Evolutionary conservation across 331 rosid genomes (phyloP), one percentile per base, ranked within the genome.

Genomic region (Pyracantha coccinea): DNA sequence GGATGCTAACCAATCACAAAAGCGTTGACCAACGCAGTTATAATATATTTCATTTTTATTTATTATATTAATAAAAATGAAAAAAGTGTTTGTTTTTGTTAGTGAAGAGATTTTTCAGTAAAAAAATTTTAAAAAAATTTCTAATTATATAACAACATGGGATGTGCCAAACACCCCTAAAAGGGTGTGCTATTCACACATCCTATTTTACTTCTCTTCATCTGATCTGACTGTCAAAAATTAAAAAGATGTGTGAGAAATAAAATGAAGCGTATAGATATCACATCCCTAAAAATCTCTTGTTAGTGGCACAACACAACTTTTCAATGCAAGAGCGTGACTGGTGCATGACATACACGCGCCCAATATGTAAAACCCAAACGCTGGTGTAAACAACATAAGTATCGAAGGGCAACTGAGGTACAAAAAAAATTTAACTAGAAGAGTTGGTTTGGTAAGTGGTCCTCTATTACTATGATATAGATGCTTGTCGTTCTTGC

Each of bases 11-110:
- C 72, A 79, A 77, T 69, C 84, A 70, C 41, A 32, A 67, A 73
- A 75, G 81, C 70, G 86, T 89, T 82, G 88, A 85, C 88, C 61
- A 4, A 21, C 41, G 23, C 29, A 6, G 2, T 27, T 6, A 55
- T 35, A 65, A 15, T 4, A 55, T 70, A 16, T 7, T 7, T 38
- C 28, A 25, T 17, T 31, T 9, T 69, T 14, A 0, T 21, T 5
- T 33, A 33, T 21, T 9, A 23, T 7, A 38, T 38, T 38, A 38
- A 61, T 44, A 4, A 59, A 12, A 66, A 8, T 4, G 4, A 32
- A 8, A 33, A 29, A 27, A 25, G 1, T 6, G 64, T 59, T 19
- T 10, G 11, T 35, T 73, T 2, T 38, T 2, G 14, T 10, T 2
- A 35, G 0, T 9, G 1, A 9, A 35, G 44, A 35, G 13, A 35